These are phyloP conservation scores for Microdochium nivale DNA, from an alignment of 2,329 filamentous ascomycete species.

Conservation along the genomic window DNA sequence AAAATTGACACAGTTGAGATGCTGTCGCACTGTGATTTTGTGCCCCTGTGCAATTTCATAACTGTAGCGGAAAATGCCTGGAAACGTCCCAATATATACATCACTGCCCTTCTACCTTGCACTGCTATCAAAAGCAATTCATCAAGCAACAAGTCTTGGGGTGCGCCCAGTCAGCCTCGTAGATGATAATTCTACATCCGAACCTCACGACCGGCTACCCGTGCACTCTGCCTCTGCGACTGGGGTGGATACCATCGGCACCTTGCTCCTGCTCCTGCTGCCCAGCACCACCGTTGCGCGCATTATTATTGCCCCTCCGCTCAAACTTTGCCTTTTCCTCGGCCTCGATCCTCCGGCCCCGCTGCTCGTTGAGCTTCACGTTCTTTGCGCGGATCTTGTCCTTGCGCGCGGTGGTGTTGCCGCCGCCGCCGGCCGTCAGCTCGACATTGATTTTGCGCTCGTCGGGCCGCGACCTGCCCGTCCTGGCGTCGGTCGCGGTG, in stretches of 20 bases:
- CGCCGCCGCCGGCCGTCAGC: conserved; percentile 83
- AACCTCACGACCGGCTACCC: not conserved
- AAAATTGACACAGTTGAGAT: too few species aligned
- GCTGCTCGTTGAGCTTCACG: conserved; percentile 66
- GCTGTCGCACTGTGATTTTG: too few species aligned
- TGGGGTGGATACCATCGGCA: conserved; percentile 37
- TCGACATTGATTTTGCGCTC: conserved; percentile 85
- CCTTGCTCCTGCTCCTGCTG: conserved; percentile 17
- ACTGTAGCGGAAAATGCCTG: too few species aligned
- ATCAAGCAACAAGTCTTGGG: too few species aligned
- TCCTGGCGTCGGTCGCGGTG: conserved; percentile 16
- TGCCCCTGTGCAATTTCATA: too few species aligned
- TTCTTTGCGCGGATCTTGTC: conserved; percentile 83
- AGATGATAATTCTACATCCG: too few species aligned
- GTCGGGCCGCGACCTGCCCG: conserved; percentile 29
- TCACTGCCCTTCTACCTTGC: too few species aligned
- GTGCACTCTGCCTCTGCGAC: conserved; percentile 29
- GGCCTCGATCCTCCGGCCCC: conserved; percentile 35
- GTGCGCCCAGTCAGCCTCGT: too few species aligned
- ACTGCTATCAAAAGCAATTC: too few species aligned
- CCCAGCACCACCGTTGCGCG: conserved; percentile 14
- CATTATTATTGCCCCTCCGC: conserved; percentile 17
- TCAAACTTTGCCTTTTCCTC: conserved; percentile 32
- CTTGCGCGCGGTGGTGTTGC: conserved; percentile 62
- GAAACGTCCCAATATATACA: too few species aligned